Evolutionary conservation across 106 monocot species (phyloP), one percentile per base, ranked within the genome.

Genomic region (Narthecium ossifragum): DNA sequence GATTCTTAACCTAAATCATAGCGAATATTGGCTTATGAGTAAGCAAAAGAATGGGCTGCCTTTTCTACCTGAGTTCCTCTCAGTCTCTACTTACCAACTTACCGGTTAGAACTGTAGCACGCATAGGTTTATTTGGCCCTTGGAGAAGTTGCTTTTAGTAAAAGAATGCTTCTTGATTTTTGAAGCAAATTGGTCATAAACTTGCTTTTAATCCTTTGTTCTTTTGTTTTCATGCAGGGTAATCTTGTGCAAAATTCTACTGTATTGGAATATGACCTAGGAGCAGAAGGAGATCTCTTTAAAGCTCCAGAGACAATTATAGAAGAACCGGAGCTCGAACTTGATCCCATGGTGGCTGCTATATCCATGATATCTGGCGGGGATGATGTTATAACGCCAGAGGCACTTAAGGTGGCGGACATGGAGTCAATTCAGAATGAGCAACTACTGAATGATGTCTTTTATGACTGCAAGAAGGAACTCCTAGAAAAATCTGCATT

Each of bases 381-480:
- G 18, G 75, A 66, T 25, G 72, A 75, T 41, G 65, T 76, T 38
- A 73, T 64, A 2, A 23, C 22, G 0, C 54, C 64, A 14, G 87
- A 80, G 51, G 55, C 76, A 58, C 62, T 88, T 27, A 72, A 66
- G 8, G 60, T 63, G 33, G 68, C 69, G 9, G 76, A 74, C 29
- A 66, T 77, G 32, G 77, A 75, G n/a, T 68, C 67, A 28, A 84
- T 82, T 17, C 85, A 70, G 62, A 73, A 60, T 36, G 85, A 83
- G 25, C 75, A 70, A 46, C 67, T 85, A 1, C 53, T 93, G 22
- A 72, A 51, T 34, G 88, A 94, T 34, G 75, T 83, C 21, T 76
- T 86, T 54, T 80, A 78, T 47, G 85, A 83, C 29, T 93, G 88
- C 77, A 65, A 85, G 72, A 80, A 88, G 24, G 92, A 78, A 30